Base-by-base conservation (phyloP, 192 early-diverging fungal genomes). In the Coemansia sp. region DNA sequence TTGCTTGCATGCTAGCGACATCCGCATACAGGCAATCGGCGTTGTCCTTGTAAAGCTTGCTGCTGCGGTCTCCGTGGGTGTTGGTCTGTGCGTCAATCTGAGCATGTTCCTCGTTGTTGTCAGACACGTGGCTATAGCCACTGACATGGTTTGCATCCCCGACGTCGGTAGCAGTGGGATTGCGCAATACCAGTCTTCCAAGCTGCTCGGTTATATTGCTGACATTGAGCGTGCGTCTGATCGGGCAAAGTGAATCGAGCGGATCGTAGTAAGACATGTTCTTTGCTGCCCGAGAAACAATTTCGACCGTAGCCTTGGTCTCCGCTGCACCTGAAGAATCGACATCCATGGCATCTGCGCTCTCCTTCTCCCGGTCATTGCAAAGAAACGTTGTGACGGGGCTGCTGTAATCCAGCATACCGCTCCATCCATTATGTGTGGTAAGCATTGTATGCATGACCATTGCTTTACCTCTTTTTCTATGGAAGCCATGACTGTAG, bases 361-460 rank as follows among this genome's bases (percentile, higher is more conserved):
- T 32, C 19, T 17, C n/a, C 2, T n/a, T 16, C 1, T 39, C 13
- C 43, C 17, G 13, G 32, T n/a, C 12, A 61, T 6, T 11, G 51
- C 51, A 58, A 16, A 75, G 65, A 45, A 39, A 8, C 8, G 69
- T 71, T 0, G 63, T 61, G 17, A 72, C 40, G 5, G 69, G 79
- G 46, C 25, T 55, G 44, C 59, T 60, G 48, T 69, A 54, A 63
- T 75, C 79, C 9, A 54, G 42, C 41, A 54, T 9, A 40, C 57
- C 46, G 25, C 61, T 41, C 50, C 41, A 54, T 39, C 61, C 64
- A 1, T 42, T 12, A 49, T 70, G 79, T 12, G 64, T 68, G 12
- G 79, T 81, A 40, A 76, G 49, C 74, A 81, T 72, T 19, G 37
- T 44, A 10, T 44, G 40, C 32, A 16, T 41, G n/a, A 38, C 38